phyloP scores from a whole-genome alignment of 2,329 filamentous ascomycete genomes.

The Pyrenophora graminea region DNA sequence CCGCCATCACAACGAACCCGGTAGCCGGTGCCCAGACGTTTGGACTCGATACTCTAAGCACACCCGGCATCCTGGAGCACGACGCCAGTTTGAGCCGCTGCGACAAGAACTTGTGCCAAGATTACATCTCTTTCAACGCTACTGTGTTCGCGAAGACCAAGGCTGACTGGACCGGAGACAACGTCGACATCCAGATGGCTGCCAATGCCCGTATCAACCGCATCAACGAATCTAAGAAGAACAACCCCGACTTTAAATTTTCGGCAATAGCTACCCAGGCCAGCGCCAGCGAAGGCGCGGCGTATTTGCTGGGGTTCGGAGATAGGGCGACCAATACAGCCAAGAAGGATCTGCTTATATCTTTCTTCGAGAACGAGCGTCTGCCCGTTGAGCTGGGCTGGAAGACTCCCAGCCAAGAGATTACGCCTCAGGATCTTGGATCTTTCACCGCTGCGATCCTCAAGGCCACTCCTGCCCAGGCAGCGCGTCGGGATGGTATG shows the following conservation, averaged over 20 bases:
- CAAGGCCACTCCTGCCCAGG: too few relatives aligned
- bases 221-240: constrained; percentile 6
- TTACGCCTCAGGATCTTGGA: too few relatives aligned
- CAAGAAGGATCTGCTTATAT: neutral
- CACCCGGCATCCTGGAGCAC: constrained; percentile 54
- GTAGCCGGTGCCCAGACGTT: constrained; percentile 9
- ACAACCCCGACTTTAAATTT: constrained; percentile 1
- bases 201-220: constrained; percentile 9
- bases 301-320: constrained; percentile 6
- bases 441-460: too few relatives aligned
- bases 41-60: constrained; percentile 45
- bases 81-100: constrained; percentile 46
- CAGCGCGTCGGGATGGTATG: too few relatives aligned
- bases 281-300: neutral
- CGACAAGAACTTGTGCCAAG: neutral
- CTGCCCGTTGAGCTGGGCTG: neutral
- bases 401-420: neutral
- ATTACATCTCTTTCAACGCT: constrained; percentile 47
- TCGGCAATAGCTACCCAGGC: neutral
- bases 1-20: constrained; percentile 12
- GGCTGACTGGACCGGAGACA: constrained; percentile 25
- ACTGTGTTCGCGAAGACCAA: constrained; percentile 54
- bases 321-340: constrained; percentile 1
- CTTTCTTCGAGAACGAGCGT: constrained; percentile 1
- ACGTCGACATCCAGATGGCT: constrained; percentile 6